Evolutionary conservation across 306 rosid species (phyloP).

Genomic region (Hippophae tibetana): DNA sequence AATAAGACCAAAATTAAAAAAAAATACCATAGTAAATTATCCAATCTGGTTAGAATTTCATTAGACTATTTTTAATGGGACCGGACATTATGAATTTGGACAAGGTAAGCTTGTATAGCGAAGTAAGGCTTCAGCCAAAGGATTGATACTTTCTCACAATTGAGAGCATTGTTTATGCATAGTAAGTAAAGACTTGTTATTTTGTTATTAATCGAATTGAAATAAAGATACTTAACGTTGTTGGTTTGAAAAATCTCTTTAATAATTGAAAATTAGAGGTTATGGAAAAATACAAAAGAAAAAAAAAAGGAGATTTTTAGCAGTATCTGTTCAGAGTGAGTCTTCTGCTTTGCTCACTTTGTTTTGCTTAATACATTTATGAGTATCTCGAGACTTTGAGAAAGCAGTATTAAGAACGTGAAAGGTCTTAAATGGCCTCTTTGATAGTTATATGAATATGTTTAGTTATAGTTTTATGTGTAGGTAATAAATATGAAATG

Average conservation of each 20-base stretch:
- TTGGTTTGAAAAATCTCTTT: constrained; percentile 58
- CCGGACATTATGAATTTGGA: constrained; percentile 31
- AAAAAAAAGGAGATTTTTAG: constrained; percentile 47
- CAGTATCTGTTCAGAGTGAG: constrained; percentile 18
- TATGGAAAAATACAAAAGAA: too few relatives aligned
- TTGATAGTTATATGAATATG: too few relatives aligned
- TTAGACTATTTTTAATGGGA: too few relatives aligned
- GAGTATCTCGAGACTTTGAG: neutral
- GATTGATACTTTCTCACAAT: constrained; percentile 68
- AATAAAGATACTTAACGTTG: too few relatives aligned
- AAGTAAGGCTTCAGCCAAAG: constrained; percentile 73
- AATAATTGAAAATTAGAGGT: constrained; percentile 73
- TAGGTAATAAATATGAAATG: too few relatives aligned
- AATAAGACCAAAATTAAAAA: too few relatives aligned
- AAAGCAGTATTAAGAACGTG: too few relatives aligned
- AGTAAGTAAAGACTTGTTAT: constrained; percentile 43
- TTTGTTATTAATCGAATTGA: too few relatives aligned
- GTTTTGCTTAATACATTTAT: neutral
- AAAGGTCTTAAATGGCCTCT: too few relatives aligned
- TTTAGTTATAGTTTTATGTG: too few relatives aligned
- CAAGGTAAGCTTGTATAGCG: constrained; percentile 56
- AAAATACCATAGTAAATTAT: too few relatives aligned
- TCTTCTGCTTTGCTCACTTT: neutral
- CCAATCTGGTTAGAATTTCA: too few relatives aligned
- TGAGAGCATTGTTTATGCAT: constrained; percentile 72